A percentile compares a stretch with the other conserved stretches of the same genome.
phyloP scores from a whole-genome alignment of 495 filamentous ascomycete species.

The Aspergillus nidulans region DNA sequence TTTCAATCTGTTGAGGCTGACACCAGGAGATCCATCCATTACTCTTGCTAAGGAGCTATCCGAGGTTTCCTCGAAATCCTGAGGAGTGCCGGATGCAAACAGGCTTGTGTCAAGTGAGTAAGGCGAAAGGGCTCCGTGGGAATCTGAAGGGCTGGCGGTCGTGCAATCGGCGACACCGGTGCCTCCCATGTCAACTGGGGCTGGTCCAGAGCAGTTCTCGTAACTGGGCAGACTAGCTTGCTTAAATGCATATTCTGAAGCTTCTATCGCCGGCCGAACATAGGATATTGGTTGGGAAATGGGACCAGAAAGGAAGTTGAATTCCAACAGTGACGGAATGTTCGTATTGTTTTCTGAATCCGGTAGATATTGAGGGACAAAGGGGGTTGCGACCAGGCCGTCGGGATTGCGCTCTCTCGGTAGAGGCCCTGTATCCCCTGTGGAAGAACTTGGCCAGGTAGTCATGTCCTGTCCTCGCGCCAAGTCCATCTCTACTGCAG shows the following conservation, averaged over 20 bases:
- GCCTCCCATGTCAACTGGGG: constrained; percentile 13
- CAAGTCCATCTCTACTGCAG: constrained; percentile 21
- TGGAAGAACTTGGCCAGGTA: constrained; percentile 25
- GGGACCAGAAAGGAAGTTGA: constrained; percentile 27
- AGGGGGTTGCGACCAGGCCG: constrained; percentile 16
- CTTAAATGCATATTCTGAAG: constrained; percentile 4
- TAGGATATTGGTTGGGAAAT: constrained; percentile 36
- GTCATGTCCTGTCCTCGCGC: constrained; percentile 18
- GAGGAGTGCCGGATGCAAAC: neutral
- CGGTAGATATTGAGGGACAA: constrained; percentile 21
- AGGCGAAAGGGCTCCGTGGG: constrained; percentile 13
- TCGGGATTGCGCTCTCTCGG: constrained; percentile 15
- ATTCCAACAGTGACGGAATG: constrained; percentile 27
- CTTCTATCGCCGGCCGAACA: constrained; percentile 29
- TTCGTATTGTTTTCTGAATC: constrained; percentile 26
- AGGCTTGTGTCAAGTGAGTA: constrained; percentile 3
- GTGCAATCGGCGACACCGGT: neutral
- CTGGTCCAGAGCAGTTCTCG: constrained; percentile 7
- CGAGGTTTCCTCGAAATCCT: neutral
- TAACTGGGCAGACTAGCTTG: constrained; percentile 1
- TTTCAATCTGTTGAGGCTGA: neutral
- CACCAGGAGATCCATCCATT: constrained; percentile 8
- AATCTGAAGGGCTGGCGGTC: constrained; percentile 7
- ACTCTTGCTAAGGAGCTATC: constrained; percentile 13
- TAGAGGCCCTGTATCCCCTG: constrained; percentile 11